Evolutionary conservation across 2,329 filamentous ascomycete genomes (phyloP), one percentile per base, ranked within the genome.

Genomic region (Pseudogymnoascus sp.): DNA sequence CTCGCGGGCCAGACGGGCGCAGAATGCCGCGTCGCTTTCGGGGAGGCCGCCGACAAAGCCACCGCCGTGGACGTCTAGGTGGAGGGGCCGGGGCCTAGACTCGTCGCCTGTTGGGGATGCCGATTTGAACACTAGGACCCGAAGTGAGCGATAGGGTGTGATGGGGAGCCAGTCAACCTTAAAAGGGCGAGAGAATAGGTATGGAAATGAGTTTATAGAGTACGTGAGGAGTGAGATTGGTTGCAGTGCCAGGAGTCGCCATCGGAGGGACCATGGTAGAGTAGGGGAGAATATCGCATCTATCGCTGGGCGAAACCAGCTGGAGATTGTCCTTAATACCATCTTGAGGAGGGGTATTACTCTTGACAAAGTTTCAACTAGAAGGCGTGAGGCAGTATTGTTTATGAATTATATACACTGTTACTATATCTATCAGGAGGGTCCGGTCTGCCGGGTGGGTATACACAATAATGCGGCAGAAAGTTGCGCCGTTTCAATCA

Each of bases 11-110:
- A 80, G 65, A 4, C 69, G 65, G 1, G 70, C 64, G 63, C 75
- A 75, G 62, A 77, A 77, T 0, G 66, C 62, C 1, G 73, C 74
- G 23, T 74, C 69, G 5, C 73, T 69, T 69, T 80, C 79, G 1
- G 78, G 73, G 1, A 79, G 65, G 18, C 76, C 79, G 23, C 76
- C 77, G 11, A 81, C 68, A 68, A 79, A 80, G 16, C 67, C 77
- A 2, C 79, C 78, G 26, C 75, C 73, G 64, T 81, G 78, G 36
- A 78, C 73, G 62, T 79, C 73, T 47, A 80, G 69, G 64, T 80
- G 78, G 4, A 81, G 68, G 0, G 78, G 79, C 21, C 76, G 70
- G 7, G 72, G 70, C 36, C 68, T 64, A 11, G 68, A 64, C 3
- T 69, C 67, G 2, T 61, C 64, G 0, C 66, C 65, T 5, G 62